Percentiles rank a stretch among this genome's conserved stretches.
phyloP scores from a whole-genome alignment of 805 yeast genomes.

The Metschnikowia gelsemii region DNA sequence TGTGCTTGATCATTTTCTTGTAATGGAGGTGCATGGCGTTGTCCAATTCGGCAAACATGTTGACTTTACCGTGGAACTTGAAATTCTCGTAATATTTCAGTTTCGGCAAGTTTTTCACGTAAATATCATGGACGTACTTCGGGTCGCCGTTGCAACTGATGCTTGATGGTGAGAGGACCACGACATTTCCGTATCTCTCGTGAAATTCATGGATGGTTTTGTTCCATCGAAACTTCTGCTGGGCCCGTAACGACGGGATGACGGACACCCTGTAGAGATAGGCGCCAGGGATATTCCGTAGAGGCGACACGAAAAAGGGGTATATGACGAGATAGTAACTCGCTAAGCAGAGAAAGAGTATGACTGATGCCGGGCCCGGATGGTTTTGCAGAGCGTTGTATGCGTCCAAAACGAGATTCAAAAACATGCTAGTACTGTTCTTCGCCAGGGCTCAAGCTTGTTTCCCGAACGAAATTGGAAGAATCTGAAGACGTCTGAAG shows the following conservation, averaged over 20 bases:
- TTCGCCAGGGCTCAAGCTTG: not conserved
- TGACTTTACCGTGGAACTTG: conserved; percentile 53
- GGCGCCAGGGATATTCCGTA: conserved; percentile 60
- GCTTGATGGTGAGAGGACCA: conserved; percentile 59
- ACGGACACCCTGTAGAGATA: conserved; percentile 46
- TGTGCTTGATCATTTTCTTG: conserved; percentile 30
- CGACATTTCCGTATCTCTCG: conserved; percentile 56
- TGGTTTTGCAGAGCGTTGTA: not conserved
- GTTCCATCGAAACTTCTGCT: conserved; percentile 47
- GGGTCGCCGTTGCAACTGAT: conserved; percentile 56
- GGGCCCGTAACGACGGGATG: conserved; percentile 33
- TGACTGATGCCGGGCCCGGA: not conserved
- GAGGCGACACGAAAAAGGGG: conserved; percentile 51
- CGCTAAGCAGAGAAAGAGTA: conserved; percentile 21
- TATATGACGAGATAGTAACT: conserved; percentile 37
- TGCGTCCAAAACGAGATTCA: not conserved
- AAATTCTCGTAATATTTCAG: conserved; percentile 58
- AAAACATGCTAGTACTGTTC: not conserved
- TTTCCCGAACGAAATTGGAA: too few relatives aligned
- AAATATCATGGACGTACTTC: conserved; percentile 52
- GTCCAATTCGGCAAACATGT: conserved; percentile 58
- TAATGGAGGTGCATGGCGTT: conserved; percentile 32
- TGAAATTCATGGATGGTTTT: conserved; percentile 49
- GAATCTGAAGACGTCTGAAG: too few relatives aligned
- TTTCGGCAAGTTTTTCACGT: conserved; percentile 56